Base-by-base conservation (phyloP, 2,329 filamentous ascomycete genomes). In the Trichoderma gracile region DNA sequence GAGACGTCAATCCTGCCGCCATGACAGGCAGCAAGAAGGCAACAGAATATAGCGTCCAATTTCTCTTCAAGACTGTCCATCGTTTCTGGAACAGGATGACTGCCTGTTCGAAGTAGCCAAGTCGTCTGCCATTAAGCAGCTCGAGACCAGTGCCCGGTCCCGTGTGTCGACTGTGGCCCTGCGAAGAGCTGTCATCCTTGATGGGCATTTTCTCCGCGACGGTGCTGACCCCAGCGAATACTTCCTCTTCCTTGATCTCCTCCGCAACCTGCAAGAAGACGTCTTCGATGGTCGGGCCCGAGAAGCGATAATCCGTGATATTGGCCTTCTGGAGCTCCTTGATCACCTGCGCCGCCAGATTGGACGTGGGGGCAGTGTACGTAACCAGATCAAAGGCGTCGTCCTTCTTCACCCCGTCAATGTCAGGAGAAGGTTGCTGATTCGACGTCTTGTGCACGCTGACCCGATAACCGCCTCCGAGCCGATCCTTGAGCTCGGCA, bases 281-380 rank as follows among this genome's bases (percentile, higher is more conserved):
- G 69, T 97, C 93, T 74, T 97, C 94, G 46, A 97, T 93, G 0
- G 92, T 96, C 0, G 93, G 94, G 0, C 92, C 92, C 17, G 90
- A 90, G 69, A 97, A 90, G 65, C 93, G 88, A 74, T 96, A 97
- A 65, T 96, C 90, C 17, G 82, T 81, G 46, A 96, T 82, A 0
- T 86, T 86, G 1, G 82, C 79, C 1, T 80, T 77, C 73, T 96
- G 90, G 1, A 97, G 80, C 10, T 82, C 76, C 54, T 84, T 82
- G 67, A 96, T 90, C 52, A 94, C 89, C 4, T 82, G 77, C 0
- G 91, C 90, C 0, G 92, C 91, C 52, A 89, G 81, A 19, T 81
- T 78, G 1, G 92, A 95, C 8, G 88, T 84, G 0, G 86, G 79
- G 0, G 93, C 86, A 52, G 87, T 82, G 71, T 93, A 96, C 23